A percentile compares a stretch with the other conserved stretches of the same genome.
Conservation (phyloP, 148 eudicot genomes). For the Chenopodium quinoa region DNA sequence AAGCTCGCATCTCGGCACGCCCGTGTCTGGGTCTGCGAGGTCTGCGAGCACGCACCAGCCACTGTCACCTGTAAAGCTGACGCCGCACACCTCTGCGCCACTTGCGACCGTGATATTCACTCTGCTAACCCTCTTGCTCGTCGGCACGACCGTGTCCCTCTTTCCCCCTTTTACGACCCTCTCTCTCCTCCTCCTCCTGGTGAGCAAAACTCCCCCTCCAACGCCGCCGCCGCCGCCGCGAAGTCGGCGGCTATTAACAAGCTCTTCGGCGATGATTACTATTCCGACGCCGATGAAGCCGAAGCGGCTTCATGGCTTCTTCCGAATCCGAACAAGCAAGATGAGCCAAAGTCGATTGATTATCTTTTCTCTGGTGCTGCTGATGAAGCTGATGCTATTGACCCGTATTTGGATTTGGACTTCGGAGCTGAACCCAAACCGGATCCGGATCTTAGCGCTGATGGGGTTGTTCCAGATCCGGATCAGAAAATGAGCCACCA, state of each 20-base stretch:
- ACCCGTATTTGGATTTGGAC: constrained; percentile 61
- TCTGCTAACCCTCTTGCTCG: constrained; percentile 62
- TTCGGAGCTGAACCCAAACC: constrained; percentile 30
- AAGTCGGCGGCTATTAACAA: constrained; percentile 28
- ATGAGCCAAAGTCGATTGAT: constrained; percentile 55
- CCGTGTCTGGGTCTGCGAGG: constrained; percentile 61
- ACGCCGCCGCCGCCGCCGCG: constrained; percentile 14
- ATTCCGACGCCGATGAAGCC: constrained; percentile 37
- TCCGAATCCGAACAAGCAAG: constrained; percentile 30
- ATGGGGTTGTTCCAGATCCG: constrained; percentile 75
- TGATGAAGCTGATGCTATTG: constrained; percentile 40
- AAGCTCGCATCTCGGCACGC: constrained; percentile 47
- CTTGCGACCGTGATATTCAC: constrained; percentile 67
- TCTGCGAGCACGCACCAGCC: constrained; percentile 63
- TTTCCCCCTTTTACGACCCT: constrained; percentile 41
- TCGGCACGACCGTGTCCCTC: constrained; percentile 56
- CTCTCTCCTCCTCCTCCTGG: constrained; percentile 4
- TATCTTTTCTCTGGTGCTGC: constrained; percentile 30
- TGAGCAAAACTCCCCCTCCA: not conserved
- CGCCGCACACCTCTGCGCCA: constrained; percentile 55
- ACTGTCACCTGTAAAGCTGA: constrained; percentile 62
- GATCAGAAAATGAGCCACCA: constrained; percentile 33
- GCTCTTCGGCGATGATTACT: constrained; percentile 34
- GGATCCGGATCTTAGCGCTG: constrained; percentile 31
- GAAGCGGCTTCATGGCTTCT: constrained; percentile 44